Evolutionary conservation across 306 rosid genomes (phyloP).

Genomic region (Dryas alaskensis): DNA sequence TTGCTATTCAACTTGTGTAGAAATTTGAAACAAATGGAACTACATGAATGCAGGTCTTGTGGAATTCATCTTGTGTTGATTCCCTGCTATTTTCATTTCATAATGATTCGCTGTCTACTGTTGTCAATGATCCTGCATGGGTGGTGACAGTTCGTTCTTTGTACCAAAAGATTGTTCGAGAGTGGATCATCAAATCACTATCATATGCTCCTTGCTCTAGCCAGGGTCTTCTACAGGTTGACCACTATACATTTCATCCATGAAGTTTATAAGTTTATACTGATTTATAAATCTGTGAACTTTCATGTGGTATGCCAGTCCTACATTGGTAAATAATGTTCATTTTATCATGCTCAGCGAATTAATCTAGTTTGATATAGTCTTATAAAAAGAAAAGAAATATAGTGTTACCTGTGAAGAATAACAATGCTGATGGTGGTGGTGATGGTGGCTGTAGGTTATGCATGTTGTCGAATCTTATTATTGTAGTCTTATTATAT

Average conservation of each 20-base stretch:
- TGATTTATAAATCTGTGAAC: neutral
- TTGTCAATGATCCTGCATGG: constrained; percentile 93
- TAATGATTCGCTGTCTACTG: constrained; percentile 65
- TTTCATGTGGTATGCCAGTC: neutral
- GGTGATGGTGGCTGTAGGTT: neutral
- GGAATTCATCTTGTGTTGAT: constrained; percentile 90
- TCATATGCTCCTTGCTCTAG: constrained; percentile 94
- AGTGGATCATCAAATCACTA: constrained; percentile 89
- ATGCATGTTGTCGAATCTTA: neutral
- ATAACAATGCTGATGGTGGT: neutral
- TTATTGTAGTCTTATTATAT: too few relatives aligned
- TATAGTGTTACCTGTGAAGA: neutral
- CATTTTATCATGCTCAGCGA: constrained; percentile 3
- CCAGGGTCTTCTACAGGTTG: constrained; percentile 99
- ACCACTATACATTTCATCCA: constrained; percentile 25
- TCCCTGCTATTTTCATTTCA: constrained; percentile 79
- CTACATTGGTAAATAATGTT: neutral
- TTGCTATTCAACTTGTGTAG: constrained; percentile 17
- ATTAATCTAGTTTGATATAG: too few relatives aligned
- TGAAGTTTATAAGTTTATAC: constrained; percentile 20
- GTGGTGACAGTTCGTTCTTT: constrained; percentile 73
- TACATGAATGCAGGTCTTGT: constrained; percentile 70
- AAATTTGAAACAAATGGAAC: constrained; percentile 27
- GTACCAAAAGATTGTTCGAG: constrained; percentile 90
- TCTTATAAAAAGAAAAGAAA: neutral